A percentile compares a stretch with the other conserved stretches of the same genome.
Conservation (phyloP, 179 eudicot genomes). For the Dionaea muscipula region DNA sequence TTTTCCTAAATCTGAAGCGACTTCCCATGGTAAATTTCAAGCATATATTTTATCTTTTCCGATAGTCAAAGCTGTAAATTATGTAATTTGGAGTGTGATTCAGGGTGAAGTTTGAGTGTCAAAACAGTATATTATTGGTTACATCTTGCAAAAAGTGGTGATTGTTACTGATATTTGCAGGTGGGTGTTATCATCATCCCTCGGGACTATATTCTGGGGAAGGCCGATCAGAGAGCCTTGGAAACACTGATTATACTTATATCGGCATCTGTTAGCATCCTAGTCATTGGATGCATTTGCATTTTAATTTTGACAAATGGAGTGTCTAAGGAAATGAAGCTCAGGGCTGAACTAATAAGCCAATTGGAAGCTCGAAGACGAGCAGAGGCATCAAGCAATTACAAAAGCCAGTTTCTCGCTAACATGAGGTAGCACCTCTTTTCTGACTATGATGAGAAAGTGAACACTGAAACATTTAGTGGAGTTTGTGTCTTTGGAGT, state of each 20-base stretch:
- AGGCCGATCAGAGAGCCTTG: constrained; percentile 70
- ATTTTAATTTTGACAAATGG: constrained; percentile 84
- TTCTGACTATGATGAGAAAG: background rate
- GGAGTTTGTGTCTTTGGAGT: too few species aligned
- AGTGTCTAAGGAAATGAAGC: constrained; percentile 96
- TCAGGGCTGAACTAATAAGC: constrained; percentile 80
- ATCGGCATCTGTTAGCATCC: constrained; percentile 73
- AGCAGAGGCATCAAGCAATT: constrained; percentile 98
- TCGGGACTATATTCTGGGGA: constrained; percentile 89
- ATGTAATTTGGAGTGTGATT: background rate
- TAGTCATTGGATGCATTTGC: constrained; percentile 75
- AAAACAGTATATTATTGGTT: background rate
- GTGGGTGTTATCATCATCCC: constrained; percentile 90
- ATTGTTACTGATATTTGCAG: constrained; percentile 26
- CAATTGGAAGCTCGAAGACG: constrained; percentile 91
- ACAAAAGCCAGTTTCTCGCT: constrained; percentile 92
- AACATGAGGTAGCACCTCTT: constrained; percentile 59
- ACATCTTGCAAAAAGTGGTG: background rate
- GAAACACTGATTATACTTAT: constrained; percentile 70
- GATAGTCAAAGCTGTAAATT: background rate
- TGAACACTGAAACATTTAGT: background rate
- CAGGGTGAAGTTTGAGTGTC: background rate
- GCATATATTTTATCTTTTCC: background rate
- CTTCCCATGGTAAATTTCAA: constrained; percentile 72
- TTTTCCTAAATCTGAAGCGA: constrained; percentile 71